These are phyloP conservation scores for Kappamyces sp. DNA, from an alignment of 192 early-diverging fungal species.

Conservation along the genomic window DNA sequence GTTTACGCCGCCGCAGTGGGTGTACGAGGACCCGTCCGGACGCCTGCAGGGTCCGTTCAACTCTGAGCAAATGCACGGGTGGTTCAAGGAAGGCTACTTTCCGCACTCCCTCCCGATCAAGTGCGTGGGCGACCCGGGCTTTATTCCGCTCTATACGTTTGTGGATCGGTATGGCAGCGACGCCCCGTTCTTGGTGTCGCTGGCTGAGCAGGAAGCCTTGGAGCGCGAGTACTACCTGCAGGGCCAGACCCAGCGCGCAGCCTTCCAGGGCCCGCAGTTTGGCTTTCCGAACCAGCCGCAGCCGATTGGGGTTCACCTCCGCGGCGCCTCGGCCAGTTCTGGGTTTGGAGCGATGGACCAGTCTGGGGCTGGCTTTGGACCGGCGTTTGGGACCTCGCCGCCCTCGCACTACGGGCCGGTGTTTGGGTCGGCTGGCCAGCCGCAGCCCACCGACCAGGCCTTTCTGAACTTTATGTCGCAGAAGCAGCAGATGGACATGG, in stretches of 20 bases:
- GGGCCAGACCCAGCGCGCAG: slow-evolving; percentile 27
- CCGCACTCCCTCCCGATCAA: slow-evolving; percentile 71
- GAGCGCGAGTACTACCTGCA: slow-evolving; percentile 16
- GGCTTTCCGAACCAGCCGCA: no score
- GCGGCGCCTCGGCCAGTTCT: no score
- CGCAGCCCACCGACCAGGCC: no score
- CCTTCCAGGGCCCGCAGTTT: no score
- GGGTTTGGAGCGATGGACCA: no score
- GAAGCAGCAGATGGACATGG: no score
- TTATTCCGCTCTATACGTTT: slow-evolving; percentile 71
- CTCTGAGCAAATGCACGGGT: slow-evolving; percentile 89
- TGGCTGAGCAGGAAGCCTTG: slow-evolving; percentile 24
- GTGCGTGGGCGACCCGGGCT: slow-evolving; percentile 67
- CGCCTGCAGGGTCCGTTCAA: slow-evolving; percentile 68
- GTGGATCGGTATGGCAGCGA: slow-evolving; percentile 62
- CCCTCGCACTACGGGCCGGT: no score
- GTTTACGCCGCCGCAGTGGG: slow-evolving; percentile 17
- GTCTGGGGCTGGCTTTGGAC: no score
- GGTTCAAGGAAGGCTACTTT: slow-evolving; percentile 87
- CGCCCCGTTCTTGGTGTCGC: slow-evolving; percentile 61
- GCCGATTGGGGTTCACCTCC: no score
- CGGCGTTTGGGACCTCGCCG: no score
- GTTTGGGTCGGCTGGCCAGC: no score
- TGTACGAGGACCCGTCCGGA: slow-evolving; percentile 15
- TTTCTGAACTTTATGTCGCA: no score